A percentile compares a stretch with the other conserved stretches of the same genome.
Conservation (phyloP, 2,329 filamentous ascomycete genomes). For the Cladosporium sp. region DNA sequence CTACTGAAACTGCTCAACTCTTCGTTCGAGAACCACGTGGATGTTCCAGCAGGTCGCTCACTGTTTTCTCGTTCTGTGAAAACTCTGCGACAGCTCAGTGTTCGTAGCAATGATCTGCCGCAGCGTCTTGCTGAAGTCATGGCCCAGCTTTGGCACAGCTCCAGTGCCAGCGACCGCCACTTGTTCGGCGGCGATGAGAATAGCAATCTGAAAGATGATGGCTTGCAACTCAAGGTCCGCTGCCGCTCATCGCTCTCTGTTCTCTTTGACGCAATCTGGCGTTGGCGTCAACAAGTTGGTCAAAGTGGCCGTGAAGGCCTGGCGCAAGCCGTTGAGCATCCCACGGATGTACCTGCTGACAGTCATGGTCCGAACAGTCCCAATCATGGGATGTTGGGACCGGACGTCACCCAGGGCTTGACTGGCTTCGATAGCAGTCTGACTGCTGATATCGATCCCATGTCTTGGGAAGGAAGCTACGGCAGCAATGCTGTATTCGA, state of each 20-base stretch:
- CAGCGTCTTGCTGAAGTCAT: slow-evolving; percentile 79
- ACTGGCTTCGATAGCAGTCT: slow-evolving; percentile 16
- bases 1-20: slow-evolving; percentile 72
- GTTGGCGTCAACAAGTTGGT: slow-evolving; percentile 72
- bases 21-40: slow-evolving; percentile 69
- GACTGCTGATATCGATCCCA: slow-evolving; percentile 22
- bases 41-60: slow-evolving; percentile 61
- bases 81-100: slow-evolving; percentile 67
- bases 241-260: slow-evolving; percentile 82
- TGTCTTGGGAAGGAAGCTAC: slow-evolving; percentile 35
- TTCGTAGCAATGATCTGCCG: slow-evolving; percentile 72
- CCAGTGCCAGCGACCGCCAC: slow-evolving; percentile 27
- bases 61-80: slow-evolving; percentile 69
- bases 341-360: slow-evolving; percentile 49
- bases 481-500: slow-evolving; percentile 77
- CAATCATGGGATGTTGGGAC: slow-evolving; percentile 15
- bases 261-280: slow-evolving; percentile 80
- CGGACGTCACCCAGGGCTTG: slow-evolving; percentile 14
- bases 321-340: slow-evolving; percentile 69
- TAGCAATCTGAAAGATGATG: slow-evolving; percentile 54
- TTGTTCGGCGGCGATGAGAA: slow-evolving; percentile 29
- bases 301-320: slow-evolving; percentile 44
- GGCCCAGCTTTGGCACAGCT: slow-evolving; percentile 77
- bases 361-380: slow-evolving; percentile 24
- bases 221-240: slow-evolving; percentile 73